Conservation (phyloP, 2,329 filamentous ascomycete genomes). For the Aspergillus candidus region DNA sequence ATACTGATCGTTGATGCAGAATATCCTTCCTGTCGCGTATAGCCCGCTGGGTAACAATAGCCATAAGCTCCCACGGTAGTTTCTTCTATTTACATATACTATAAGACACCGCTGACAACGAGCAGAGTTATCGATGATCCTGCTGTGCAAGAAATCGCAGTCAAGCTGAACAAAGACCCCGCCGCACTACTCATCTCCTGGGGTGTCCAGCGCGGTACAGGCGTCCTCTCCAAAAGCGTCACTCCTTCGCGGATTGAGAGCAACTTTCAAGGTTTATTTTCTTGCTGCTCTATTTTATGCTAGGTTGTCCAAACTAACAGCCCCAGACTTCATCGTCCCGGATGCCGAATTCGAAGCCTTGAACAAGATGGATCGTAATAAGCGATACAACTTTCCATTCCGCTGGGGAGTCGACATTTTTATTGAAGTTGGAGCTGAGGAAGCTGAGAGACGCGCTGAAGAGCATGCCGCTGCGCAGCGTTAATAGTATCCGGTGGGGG, state of each 20-base stretch:
- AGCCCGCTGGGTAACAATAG: constrained; percentile 53
- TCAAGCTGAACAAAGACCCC: constrained; percentile 54
- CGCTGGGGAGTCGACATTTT: constrained; percentile 36
- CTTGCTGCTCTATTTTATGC: neutral
- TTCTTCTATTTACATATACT: neutral
- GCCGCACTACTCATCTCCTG: constrained; percentile 51
- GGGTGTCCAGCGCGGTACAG: constrained; percentile 49
- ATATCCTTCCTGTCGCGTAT: constrained; percentile 53
- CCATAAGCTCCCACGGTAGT: constrained; percentile 23
- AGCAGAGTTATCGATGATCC: constrained; percentile 55
- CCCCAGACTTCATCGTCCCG: constrained; percentile 28
- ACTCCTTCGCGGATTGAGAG: constrained; percentile 47
- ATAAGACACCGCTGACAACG: constrained; percentile 6
- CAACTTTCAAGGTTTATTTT: constrained; percentile 39
- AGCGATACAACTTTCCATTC: constrained; percentile 34
- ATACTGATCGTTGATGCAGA: constrained; percentile 8
- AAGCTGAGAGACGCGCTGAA: constrained; percentile 25
- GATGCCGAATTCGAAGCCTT: constrained; percentile 30
- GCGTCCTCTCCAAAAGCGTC: constrained; percentile 51
- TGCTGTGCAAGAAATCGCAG: constrained; percentile 55
- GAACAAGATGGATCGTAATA: constrained; percentile 31
- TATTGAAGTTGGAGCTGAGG: constrained; percentile 29
- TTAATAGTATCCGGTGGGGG: neutral
- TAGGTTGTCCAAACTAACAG: neutral
- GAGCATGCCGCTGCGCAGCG: constrained; percentile 23